Percentiles rank a stretch among this genome's conserved stretches.
phyloP scores from a whole-genome alignment of 176 grass and related monocot species.

The Carex littledalei region DNA sequence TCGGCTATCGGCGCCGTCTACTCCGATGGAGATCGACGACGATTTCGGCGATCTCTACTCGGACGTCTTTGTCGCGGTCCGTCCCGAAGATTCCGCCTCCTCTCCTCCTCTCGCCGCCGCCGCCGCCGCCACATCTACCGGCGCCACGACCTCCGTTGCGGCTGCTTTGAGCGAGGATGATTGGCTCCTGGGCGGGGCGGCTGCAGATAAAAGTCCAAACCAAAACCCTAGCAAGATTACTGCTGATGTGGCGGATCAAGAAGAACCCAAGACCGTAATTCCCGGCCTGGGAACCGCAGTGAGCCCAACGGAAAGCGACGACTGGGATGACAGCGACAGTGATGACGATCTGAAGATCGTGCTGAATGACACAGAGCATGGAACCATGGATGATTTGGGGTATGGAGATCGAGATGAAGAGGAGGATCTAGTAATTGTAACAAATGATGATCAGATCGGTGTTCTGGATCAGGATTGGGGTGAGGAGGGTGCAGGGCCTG shows the following conservation, averaged over 20 bases:
- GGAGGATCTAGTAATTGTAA: slow-evolving; percentile 65
- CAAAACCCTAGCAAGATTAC: neutral
- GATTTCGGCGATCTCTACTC: slow-evolving; percentile 99
- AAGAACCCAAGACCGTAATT: slow-evolving; percentile 31
- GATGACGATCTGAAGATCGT: slow-evolving; percentile 97
- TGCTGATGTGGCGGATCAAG: slow-evolving; percentile 32
- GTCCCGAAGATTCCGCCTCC: neutral
- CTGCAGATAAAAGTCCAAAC: slow-evolving; percentile 36
- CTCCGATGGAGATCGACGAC: slow-evolving; percentile 87
- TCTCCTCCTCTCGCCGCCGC: neutral
- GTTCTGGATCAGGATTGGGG: slow-evolving; percentile 78
- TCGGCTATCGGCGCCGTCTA: neutral
- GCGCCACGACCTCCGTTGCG: neutral
- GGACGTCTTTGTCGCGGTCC: slow-evolving; percentile 38
- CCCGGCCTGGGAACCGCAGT: slow-evolving; percentile 55
- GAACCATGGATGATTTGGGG: slow-evolving; percentile 30
- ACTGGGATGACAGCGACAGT: slow-evolving; percentile 85
- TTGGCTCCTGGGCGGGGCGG: slow-evolving; percentile 59
- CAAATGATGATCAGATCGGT: slow-evolving; percentile 67
- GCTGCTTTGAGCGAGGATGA: slow-evolving; percentile 35
- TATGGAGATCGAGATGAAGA: slow-evolving; percentile 74
- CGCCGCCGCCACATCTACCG: slow-evolving; percentile 30
- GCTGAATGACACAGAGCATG: slow-evolving; percentile 73
- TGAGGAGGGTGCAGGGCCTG: slow-evolving; percentile 39
- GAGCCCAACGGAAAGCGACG: slow-evolving; percentile 46